Conservation (phyloP, 2,329 filamentous ascomycete genomes). For the Aureobasidium subglaciale region DNA sequence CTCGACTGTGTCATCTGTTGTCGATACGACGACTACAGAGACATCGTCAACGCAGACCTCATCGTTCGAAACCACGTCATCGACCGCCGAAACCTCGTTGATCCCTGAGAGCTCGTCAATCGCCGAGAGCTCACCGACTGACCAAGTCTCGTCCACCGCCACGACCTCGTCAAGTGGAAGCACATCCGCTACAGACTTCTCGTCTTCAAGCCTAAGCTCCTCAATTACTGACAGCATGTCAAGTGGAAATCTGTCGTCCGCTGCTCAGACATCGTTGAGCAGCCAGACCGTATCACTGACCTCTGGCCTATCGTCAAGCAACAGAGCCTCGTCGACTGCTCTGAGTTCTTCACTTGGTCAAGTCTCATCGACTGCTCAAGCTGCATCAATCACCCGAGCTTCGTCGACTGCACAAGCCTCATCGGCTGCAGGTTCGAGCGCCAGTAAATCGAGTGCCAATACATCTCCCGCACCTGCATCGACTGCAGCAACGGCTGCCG, state of each 20-base stretch:
- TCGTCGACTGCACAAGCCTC: not conserved
- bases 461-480: constrained; percentile 5
- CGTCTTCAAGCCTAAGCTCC: not conserved
- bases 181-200: not conserved
- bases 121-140: not conserved
- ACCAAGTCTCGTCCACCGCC: not conserved
- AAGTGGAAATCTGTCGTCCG: constrained; percentile 33
- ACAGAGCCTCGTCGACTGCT: not conserved
- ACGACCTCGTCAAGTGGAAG: not conserved
- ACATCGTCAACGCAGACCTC: not conserved
- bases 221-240: constrained; percentile 72
- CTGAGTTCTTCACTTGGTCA: not conserved
- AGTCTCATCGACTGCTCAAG: not conserved
- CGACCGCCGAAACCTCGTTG: constrained; percentile 24
- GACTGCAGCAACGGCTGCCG: constrained; percentile 3
- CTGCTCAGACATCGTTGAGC: not conserved
- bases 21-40: not conserved
- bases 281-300: not conserved
- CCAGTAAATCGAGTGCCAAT: not conserved
- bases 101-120: constrained; percentile 38
- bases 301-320: no score
- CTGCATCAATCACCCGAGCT: not conserved
- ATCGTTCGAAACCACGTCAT: not conserved
- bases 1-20: constrained; percentile 6
- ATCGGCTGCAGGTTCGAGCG: not conserved